A percentile compares a stretch with the other conserved stretches of the same genome.
Evolutionary conservation across 148 eudicot genomes (phyloP).

Genomic region (Talinum fruticosum): DNA sequence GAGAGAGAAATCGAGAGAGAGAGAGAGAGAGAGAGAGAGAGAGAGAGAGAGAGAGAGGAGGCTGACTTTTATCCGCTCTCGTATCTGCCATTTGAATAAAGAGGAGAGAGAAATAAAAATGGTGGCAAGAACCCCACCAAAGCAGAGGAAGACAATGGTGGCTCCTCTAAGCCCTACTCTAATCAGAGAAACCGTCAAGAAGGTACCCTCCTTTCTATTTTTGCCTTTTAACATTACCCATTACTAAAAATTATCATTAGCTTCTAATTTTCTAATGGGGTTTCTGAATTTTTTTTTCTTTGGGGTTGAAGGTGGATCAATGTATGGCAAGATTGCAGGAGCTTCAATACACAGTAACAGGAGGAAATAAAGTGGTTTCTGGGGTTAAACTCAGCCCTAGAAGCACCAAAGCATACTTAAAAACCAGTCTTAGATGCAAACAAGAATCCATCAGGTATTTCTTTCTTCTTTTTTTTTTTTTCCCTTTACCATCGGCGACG

Average conservation of each 20-base stretch:
- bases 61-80: background rate
- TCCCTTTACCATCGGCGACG: no score
- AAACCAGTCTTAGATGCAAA: conserved; percentile 69
- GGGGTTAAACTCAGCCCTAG: conserved; percentile 71
- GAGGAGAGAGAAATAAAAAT: conserved; percentile 32
- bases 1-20: conserved; percentile 24
- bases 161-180: conserved; percentile 67
- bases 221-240: background rate
- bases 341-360: conserved; percentile 76
- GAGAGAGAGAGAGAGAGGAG: background rate
- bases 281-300: background rate
- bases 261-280: background rate
- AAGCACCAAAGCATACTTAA: conserved; percentile 56
- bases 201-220: conserved; percentile 46
- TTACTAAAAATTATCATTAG: background rate
- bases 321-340: conserved; percentile 93
- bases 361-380: conserved; percentile 59
- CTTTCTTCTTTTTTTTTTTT: background rate
- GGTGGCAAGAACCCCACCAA: conserved; percentile 92
- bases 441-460: conserved; percentile 68
- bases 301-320: conserved; percentile 61
- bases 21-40: conserved; percentile 2
- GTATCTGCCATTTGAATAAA: background rate
- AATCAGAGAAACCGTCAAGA: conserved; percentile 64
- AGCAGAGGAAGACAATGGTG: conserved; percentile 50